Evolutionary conservation across 805 yeast species (phyloP).

Genomic region (Zygosaccharomyces gambellarensis): DNA sequence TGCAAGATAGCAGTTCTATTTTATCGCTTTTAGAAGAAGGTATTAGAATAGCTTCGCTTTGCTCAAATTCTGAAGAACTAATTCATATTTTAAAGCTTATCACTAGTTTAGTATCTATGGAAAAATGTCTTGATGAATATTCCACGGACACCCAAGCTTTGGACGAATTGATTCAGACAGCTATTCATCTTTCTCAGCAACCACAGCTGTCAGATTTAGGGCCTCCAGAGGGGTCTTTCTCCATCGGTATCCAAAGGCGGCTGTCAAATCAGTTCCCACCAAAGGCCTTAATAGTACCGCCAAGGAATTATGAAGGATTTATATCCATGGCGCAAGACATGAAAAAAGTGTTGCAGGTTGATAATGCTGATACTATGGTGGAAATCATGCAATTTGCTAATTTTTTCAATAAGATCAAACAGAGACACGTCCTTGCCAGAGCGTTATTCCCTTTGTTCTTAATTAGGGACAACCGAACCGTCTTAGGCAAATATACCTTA

Average conservation of each 20-base stretch:
- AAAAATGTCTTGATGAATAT: conserved; percentile 14
- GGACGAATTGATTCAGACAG: conserved; percentile 14
- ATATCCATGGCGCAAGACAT: conserved; percentile 38
- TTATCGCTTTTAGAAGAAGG: conserved; percentile 32
- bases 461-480: conserved; percentile 55
- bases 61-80: conserved; percentile 8
- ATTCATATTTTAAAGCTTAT: conserved; percentile 32
- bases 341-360: conserved; percentile 33
- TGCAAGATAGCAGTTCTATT: conserved; percentile 22
- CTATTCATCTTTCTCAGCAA: conserved; percentile 1
- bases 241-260: conserved; percentile 44
- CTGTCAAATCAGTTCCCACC: conserved; percentile 48
- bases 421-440: conserved; percentile 47
- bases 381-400: conserved; percentile 34
- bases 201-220: not conserved
- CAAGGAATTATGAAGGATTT: conserved; percentile 29
- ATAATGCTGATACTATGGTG: conserved; percentile 27
- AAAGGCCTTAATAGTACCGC: conserved; percentile 31
- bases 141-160: conserved; percentile 14
- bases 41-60: conserved; percentile 13
- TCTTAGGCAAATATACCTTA: conserved; percentile 48
- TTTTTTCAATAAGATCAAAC: conserved; percentile 34
- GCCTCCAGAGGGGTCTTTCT: conserved; percentile 38
- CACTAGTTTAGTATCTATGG: conserved; percentile 30
- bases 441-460: conserved; percentile 59